These are phyloP conservation scores for Dothideomycetes sp. DNA, from an alignment of 2,329 filamentous ascomycete genomes.

Conservation along the genomic window DNA sequence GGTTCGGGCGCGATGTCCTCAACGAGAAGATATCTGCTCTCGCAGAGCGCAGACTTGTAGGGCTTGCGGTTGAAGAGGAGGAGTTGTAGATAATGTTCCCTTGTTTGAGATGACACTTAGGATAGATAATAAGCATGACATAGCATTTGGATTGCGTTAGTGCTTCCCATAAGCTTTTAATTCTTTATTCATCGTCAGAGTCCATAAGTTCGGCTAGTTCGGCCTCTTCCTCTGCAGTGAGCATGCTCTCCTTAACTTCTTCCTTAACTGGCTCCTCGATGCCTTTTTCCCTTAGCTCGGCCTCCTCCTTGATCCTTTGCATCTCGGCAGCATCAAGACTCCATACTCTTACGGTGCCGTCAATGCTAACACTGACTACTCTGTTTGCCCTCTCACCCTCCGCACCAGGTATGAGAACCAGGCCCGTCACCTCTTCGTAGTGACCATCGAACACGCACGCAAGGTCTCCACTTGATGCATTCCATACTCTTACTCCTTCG, in stretches of 20 bases:
- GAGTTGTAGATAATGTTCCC: conserved; percentile 2
- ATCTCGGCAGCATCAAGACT: conserved; percentile 53
- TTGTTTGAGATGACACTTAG: too few species aligned
- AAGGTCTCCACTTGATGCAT: conserved; percentile 30
- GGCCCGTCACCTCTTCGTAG: conserved; percentile 82
- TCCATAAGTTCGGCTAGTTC: conserved; percentile 89
- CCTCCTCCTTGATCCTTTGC: conserved; percentile 40
- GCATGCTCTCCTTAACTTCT: conserved; percentile 33
- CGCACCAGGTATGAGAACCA: conserved; percentile 48
- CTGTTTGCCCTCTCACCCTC: conserved; percentile 27
- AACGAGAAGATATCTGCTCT: conserved; percentile 84
- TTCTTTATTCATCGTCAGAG: conserved; percentile 8
- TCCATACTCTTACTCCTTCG: conserved; percentile 87
- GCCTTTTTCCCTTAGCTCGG: conserved; percentile 38
- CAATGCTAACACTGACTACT: conserved; percentile 76
- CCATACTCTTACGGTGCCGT: conserved; percentile 82
- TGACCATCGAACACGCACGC: conserved; percentile 52
- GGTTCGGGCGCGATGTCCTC: conserved; percentile 70
- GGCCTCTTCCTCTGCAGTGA: conserved; percentile 85
- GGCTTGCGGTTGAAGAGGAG: conserved; percentile 47
- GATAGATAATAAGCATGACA: not conserved
- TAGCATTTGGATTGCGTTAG: too few species aligned
- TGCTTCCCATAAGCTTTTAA: not conserved
- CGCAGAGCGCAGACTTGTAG: conserved; percentile 58
- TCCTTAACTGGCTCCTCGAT: conserved; percentile 28